phyloP scores from a whole-genome alignment of 495 filamentous ascomycete genomes.

The Symbiotaphrina buchneri region DNA sequence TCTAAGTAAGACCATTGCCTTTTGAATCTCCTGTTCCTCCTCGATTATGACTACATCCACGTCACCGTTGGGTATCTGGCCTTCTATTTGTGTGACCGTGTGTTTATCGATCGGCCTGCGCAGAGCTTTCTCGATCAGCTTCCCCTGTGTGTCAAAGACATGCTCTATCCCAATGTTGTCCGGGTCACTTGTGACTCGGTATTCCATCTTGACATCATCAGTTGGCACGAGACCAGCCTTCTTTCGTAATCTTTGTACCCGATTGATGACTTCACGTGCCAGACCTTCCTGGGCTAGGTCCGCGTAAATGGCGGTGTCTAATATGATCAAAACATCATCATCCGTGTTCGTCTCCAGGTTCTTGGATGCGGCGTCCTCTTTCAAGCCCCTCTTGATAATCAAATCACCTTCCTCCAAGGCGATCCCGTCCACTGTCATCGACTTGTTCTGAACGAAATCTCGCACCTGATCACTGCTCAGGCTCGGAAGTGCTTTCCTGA shows the following conservation, averaged over 20 bases:
- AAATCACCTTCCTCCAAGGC: conserved; percentile 60
- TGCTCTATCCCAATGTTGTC: conserved; percentile 51
- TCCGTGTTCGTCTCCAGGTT: conserved; percentile 72
- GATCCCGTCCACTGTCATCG: conserved; percentile 67
- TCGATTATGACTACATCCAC: conserved; percentile 46
- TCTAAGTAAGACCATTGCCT: conserved; percentile 65
- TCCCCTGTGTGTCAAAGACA: conserved; percentile 46
- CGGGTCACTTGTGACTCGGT: conserved; percentile 50
- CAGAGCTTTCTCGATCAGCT: conserved; percentile 55
- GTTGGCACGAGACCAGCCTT: conserved; percentile 60
- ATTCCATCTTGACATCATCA: conserved; percentile 75
- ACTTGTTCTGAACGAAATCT: conserved; percentile 40
- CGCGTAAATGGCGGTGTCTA: conserved; percentile 52
- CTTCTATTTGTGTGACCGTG: conserved; percentile 36
- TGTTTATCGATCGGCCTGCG: conserved; percentile 62
- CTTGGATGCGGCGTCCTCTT: conserved; percentile 38
- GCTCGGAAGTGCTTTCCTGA: conserved; percentile 71
- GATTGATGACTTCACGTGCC: conserved; percentile 64
- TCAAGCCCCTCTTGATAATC: conserved; percentile 58
- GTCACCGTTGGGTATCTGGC: conserved; percentile 28
- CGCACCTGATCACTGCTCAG: conserved; percentile 63
- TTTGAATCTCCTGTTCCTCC: conserved; percentile 79
- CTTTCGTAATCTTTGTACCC: conserved; percentile 62
- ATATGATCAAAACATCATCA: conserved; percentile 56
- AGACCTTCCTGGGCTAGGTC: conserved; percentile 56